Evolutionary conservation across 2,329 filamentous ascomycete genomes (phyloP), one percentile per base, ranked within the genome.

Genomic region (Zasmidium angulare): DNA sequence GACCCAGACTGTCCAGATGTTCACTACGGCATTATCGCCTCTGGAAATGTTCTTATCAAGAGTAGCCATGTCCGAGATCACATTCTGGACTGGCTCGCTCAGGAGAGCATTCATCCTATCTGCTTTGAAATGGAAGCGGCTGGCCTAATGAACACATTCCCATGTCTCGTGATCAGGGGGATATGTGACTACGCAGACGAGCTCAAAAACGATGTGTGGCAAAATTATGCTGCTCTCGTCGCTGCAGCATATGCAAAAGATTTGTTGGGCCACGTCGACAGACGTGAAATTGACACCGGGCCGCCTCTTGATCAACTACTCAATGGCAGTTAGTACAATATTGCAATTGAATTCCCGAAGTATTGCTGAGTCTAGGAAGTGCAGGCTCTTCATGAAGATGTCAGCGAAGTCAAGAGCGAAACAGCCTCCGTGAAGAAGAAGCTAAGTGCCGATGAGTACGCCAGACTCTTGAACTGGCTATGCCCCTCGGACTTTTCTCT

Each of bases 1-100:
- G 23, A 36, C 3, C 22, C 24, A 19, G n/a, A 43, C 36, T 19
- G 6, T 53, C 71, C 72, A 31, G 58, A 11, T 0, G 58, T 79
- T 0, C 74, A 77, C 50, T 65, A 79, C 26, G 78, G 78, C 0
- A 53, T 61, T 0, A 70, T 80, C 2, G 78, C 70, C 2, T 78
- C 76, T 0, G 76, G 72, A 12, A 73, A 80, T 51, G 69, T 58
- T 0, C 73, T 79, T 0, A 73, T 80, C 58, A 78, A 76, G 48
- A 74, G 73, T 11, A 74, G 17, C 0, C 17, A 19, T 0, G 43
- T 22, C 3, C 50, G 65, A 29, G 59, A 66, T 46, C 17, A 23
- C 0, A 64, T 78, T 59, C 65, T 59, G 66, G 56, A 50, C 61
- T 58, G 53, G 55, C 54, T 55, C 46, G 51, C 50, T 2, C 26